Percentiles rank a stretch among this genome's conserved stretches.
These are phyloP conservation scores for Priceomyces medius DNA, from an alignment of 805 yeast genomes.

Conservation along the genomic window DNA sequence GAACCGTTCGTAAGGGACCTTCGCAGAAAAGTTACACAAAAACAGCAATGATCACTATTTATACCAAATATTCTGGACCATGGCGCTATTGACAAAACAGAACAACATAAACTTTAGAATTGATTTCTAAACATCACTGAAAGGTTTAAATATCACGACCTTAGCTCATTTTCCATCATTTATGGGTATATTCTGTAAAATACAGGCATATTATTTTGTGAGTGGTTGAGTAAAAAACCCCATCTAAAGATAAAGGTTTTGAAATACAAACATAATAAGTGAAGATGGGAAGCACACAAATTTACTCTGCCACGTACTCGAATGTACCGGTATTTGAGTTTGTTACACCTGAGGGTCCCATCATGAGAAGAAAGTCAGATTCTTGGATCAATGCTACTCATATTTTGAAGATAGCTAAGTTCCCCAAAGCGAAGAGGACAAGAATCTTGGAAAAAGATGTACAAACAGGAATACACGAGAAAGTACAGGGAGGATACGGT, in stretches of 20 bases:
- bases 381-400: constrained; percentile 73
- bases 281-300: constrained; percentile 26
- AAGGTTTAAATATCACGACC: background rate
- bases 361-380: constrained; percentile 64
- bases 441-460: constrained; percentile 64
- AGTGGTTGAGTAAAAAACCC: constrained; percentile 5
- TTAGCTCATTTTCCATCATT: background rate
- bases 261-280: background rate
- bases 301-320: constrained; percentile 74
- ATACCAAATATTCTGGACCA: background rate
- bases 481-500: constrained; percentile 74
- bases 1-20: background rate
- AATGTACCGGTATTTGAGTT: constrained; percentile 70
- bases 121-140: background rate
- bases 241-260: constrained; percentile 3
- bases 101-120: background rate
- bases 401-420: constrained; percentile 63
- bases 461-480: constrained; percentile 63
- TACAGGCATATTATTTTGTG: background rate
- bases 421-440: constrained; percentile 63
- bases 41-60: background rate
- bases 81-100: background rate
- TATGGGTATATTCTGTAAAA: background rate
- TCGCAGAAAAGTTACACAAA: constrained; percentile 1
- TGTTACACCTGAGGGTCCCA: constrained; percentile 66